phyloP scores from a whole-genome alignment of 2,329 filamentous ascomycete species.

The Xenoacremonium recifei region DNA sequence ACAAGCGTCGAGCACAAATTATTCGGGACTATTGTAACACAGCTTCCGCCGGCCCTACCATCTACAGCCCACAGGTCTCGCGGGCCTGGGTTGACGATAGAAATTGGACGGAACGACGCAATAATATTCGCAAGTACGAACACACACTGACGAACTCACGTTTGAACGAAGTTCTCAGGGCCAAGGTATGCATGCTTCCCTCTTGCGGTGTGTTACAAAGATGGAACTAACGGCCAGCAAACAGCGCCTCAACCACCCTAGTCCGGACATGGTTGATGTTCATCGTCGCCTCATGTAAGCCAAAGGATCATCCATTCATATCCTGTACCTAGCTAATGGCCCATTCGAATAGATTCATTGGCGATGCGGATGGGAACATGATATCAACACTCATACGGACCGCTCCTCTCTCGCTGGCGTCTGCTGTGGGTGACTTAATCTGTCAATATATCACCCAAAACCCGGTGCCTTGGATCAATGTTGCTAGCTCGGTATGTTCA shows the following conservation, averaged over 20 bases:
- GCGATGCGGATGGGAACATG: constrained; percentile 4
- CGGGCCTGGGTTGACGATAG: background rate
- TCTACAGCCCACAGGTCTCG: background rate
- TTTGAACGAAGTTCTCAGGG: too few relatives aligned
- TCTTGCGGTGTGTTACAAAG: too few relatives aligned
- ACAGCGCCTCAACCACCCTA: too few relatives aligned
- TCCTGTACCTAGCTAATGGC: background rate
- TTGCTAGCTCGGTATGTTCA: constrained; percentile 6
- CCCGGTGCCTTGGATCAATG: constrained; percentile 5
- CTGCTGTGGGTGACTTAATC: constrained; percentile 7
- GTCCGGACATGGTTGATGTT: background rate
- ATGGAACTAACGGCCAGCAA: too few relatives aligned
- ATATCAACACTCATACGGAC: constrained; percentile 8
- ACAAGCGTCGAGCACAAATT: background rate
- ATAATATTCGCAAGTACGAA: background rate
- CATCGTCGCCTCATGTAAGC: background rate
- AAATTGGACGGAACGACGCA: too few relatives aligned
- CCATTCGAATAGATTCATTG: constrained; percentile 11
- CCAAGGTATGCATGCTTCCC: too few relatives aligned
- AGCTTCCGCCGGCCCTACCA: background rate
- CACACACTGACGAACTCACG: too few relatives aligned
- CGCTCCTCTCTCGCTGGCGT: background rate
- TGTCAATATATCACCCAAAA: constrained; percentile 6
- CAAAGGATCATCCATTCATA: background rate
- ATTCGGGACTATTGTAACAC: background rate